phyloP scores from a whole-genome alignment of 2,329 filamentous ascomycete genomes.

The Purpureocillium takamizusanense region DNA sequence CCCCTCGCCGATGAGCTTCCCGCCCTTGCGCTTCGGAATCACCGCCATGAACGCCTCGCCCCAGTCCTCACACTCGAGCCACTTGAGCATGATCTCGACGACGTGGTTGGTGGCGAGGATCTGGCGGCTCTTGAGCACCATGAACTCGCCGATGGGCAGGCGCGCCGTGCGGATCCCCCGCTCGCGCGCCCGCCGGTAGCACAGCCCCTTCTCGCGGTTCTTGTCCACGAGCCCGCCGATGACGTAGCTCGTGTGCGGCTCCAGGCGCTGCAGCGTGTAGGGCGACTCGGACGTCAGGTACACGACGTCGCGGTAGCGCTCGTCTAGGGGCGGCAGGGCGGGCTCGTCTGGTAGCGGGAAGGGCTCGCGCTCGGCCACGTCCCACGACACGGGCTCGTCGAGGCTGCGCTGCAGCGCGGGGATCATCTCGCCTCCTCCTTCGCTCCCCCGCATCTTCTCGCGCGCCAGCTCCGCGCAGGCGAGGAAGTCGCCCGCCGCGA shows the following conservation, averaged over 20 bases:
- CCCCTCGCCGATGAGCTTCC: constrained; percentile 44
- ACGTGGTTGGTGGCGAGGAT: constrained; percentile 94
- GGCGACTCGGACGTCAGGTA: constrained; percentile 92
- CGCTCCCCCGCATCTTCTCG: constrained; percentile 46
- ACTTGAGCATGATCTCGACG: constrained; percentile 89
- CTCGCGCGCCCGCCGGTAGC: constrained; percentile 70
- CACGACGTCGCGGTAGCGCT: constrained; percentile 46
- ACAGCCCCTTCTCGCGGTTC: constrained; percentile 91
- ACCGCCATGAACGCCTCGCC: constrained; percentile 78
- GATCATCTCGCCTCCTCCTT: constrained; percentile 43
- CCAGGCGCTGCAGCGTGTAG: constrained; percentile 71
- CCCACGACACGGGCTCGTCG: constrained; percentile 19
- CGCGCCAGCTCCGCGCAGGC: constrained; percentile 57
- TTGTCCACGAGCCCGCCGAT: constrained; percentile 93
- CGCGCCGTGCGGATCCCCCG: constrained; percentile 79
- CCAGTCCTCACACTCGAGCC: constrained; percentile 89
- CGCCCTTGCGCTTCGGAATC: constrained; percentile 86
- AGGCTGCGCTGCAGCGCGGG: constrained; percentile 42
- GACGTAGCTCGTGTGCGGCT: constrained; percentile 84
- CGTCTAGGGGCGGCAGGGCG: constrained; percentile 19
- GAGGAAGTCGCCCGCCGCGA: constrained; percentile 67
- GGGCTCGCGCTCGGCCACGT: constrained; percentile 20
- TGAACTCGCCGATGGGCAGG: constrained; percentile 88
- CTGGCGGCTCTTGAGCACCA: constrained; percentile 79
- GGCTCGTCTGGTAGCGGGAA: constrained; percentile 24